phyloP scores from a whole-genome alignment of 176 grass and related monocot genomes.

The Saccharum spontaneum region DNA sequence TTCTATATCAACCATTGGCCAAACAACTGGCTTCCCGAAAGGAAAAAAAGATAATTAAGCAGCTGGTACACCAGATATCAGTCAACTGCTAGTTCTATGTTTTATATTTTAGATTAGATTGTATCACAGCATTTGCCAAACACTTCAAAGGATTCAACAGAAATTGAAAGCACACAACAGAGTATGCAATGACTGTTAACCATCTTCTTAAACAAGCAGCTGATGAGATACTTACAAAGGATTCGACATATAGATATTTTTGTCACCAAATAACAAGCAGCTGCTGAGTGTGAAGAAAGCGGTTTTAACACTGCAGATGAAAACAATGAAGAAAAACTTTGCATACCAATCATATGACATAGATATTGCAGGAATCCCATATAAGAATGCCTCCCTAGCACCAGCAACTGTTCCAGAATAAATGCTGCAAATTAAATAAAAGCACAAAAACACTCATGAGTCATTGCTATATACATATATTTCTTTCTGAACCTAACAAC shows the following conservation, averaged over 20 bases:
- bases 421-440: slow-evolving; percentile 58
- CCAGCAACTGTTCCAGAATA: slow-evolving; percentile 97
- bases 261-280: neutral
- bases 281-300: neutral
- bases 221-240: neutral
- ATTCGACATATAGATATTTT: neutral
- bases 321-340: neutral
- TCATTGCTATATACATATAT: neutral
- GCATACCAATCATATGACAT: slow-evolving; percentile 93
- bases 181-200: neutral
- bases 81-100: neutral
- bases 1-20: neutral
- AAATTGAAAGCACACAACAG: slow-evolving; percentile 5
- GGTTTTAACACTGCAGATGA: neutral
- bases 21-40: neutral
- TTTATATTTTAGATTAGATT: slow-evolving; percentile 19
- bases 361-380: slow-evolving; percentile 74
- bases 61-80: neutral
- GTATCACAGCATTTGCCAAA: neutral
- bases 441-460: slow-evolving; percentile 32
- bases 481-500: neutral
- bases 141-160: neutral
- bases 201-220: neutral
- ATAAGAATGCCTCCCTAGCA: slow-evolving; percentile 93
- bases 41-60: neutral